Base-by-base conservation (phyloP, 1,284 basidiomycete genomes). In the Apiotrichum akiyoshidainum region DNA sequence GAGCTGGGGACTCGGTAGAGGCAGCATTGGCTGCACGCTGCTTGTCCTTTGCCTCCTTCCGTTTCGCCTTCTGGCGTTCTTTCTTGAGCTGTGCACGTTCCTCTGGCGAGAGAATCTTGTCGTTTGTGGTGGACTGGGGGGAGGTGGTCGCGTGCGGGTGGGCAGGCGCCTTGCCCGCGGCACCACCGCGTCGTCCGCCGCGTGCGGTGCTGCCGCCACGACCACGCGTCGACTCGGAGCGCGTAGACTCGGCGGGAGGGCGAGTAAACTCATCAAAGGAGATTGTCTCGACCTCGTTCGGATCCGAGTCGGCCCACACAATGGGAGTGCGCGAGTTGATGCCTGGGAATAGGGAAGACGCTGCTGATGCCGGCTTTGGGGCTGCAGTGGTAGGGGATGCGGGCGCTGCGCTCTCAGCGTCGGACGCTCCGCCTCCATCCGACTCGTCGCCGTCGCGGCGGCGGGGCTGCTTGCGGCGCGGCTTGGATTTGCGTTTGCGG, bases 61-160 rank as follows among this genome's bases (percentile, higher is more conserved):
- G 59, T 60, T 69, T 70, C n/a, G 66, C 69, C 66, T 70, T 72
- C 49, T 63, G 60, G 59, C 59, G 66, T 48, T 69, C 71, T 58
- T 64, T 69, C 55, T 62, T 65, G 48, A 57, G 65, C 19, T 57
- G 64, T 54, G 52, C 57, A 46, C 59, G 65, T 47, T 68, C 72
- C 54, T 68, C 67, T 45, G 58, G 52, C 21, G 54, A 54, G 58
- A 61, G 65, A 50, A 37, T 57, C 57, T 68, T 69, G 17, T 44
- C 42, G 42, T 44, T 19, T 19, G 42, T 8, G 42, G 17, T 11
- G 10, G 47, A 19, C 7, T n/a, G 17, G 17, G 16, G 40, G 40
- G 14, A 10, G 42, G 42, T 11, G n/a, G 42, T 19, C n/a, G 42
- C 9, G 10, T 19, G 10, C 11, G 6, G 8, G n/a, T n/a, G 26